Conservation (phyloP, 164 flowering plant genomes). For the Santalum album region DNA sequence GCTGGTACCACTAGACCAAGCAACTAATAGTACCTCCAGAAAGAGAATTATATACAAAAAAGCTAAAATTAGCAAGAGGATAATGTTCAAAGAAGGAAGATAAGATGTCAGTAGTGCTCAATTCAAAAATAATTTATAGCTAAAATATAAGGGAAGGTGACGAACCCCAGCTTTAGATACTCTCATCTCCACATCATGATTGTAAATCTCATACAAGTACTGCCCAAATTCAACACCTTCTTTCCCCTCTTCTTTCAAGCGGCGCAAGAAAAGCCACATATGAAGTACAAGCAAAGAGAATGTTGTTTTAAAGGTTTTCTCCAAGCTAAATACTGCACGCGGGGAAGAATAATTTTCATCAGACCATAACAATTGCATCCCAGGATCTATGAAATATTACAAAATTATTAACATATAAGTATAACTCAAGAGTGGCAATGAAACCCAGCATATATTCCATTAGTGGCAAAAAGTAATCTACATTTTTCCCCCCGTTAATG, state of each 20-base stretch:
- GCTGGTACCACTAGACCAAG: too few species aligned
- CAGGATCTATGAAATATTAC: background rate
- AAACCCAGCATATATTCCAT: too few species aligned
- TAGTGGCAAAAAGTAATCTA: too few species aligned
- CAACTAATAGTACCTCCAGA: too few species aligned
- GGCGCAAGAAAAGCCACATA: slow-evolving; percentile 93
- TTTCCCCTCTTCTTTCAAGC: slow-evolving; percentile 87
- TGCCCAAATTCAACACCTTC: slow-evolving; percentile 95
- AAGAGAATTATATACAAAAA: background rate
- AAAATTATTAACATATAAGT: background rate
- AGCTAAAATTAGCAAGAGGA: background rate
- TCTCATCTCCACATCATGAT: slow-evolving; percentile 92
- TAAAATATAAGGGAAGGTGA: slow-evolving; percentile 11
- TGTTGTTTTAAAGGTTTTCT: slow-evolving; percentile 83
- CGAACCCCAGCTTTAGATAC: slow-evolving; percentile 97
- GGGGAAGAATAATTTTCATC: background rate
- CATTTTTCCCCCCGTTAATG: too few species aligned
- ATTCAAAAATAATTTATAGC: background rate
- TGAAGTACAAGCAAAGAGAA: slow-evolving; percentile 87
- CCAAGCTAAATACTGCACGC: slow-evolving; percentile 83
- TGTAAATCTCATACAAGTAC: slow-evolving; percentile 80
- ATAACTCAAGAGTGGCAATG: too few species aligned
- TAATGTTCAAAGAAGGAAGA: background rate
- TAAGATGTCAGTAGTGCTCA: background rate
- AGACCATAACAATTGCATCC: background rate